These are phyloP conservation scores for Trichoderma atroviride DNA, from an alignment of 2,329 filamentous ascomycete species.

Conservation along the genomic window DNA sequence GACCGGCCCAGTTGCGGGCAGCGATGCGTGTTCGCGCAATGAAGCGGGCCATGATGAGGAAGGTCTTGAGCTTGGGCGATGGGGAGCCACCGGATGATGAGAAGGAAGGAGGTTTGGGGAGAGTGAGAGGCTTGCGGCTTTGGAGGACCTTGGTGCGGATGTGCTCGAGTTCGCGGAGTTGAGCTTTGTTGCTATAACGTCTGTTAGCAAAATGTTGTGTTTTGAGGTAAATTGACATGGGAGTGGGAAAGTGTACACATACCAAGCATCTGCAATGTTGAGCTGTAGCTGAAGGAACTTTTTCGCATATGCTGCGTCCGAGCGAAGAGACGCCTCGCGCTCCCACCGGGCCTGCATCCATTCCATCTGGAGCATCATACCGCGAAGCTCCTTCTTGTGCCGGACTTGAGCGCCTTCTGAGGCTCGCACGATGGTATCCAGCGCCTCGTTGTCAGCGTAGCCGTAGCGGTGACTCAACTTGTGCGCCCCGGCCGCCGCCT, in stretches of 20 bases:
- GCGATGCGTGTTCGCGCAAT: conserved; percentile 54
- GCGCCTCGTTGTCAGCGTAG: conserved; percentile 46
- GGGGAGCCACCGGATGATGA: conserved; percentile 24
- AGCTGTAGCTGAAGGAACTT: conserved; percentile 77
- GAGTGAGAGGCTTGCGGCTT: conserved; percentile 42
- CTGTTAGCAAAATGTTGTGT: background rate
- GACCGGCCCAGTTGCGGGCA: conserved; percentile 53
- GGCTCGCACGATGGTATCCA: conserved; percentile 61
- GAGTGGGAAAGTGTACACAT: conserved; percentile 47
- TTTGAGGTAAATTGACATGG: background rate
- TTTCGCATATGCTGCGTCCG: conserved; percentile 84
- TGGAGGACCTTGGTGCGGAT: conserved; percentile 61
- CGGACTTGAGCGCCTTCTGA: conserved; percentile 65
- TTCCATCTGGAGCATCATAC: conserved; percentile 84
- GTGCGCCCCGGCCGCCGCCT: conserved; percentile 28
- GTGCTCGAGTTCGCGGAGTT: conserved; percentile 80
- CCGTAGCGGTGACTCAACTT: conserved; percentile 34
- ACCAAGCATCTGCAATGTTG: conserved; percentile 88
- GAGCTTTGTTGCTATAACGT: conserved; percentile 79
- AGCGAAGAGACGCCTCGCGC: conserved; percentile 78
- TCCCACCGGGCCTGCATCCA: conserved; percentile 83
- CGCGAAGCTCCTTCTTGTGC: conserved; percentile 76
- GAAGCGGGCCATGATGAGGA: conserved; percentile 54
- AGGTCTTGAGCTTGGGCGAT: conserved; percentile 46
- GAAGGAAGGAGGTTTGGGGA: conserved; percentile 33